Evolutionary conservation across 2,329 filamentous ascomycete species (phyloP).

Genomic region (Elsinoe batatas): DNA sequence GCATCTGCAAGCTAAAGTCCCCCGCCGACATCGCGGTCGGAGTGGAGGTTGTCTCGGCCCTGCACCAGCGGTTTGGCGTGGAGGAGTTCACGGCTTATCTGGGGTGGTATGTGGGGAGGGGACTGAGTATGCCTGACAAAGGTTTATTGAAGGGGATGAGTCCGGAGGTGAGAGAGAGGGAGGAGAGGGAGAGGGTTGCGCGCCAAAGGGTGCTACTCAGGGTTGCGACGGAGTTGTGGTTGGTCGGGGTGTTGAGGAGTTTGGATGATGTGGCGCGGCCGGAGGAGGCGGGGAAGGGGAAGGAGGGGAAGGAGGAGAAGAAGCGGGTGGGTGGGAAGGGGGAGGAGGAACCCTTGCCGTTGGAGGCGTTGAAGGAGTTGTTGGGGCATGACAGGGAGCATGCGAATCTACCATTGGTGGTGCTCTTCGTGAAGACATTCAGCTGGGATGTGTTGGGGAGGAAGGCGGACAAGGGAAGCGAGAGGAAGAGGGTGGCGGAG

Average conservation of each 20-base stretch:
- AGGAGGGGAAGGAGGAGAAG: conserved; percentile 49
- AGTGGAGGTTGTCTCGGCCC: conserved; percentile 85
- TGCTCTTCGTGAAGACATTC: conserved; percentile 92
- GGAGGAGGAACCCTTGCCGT: conserved; percentile 77
- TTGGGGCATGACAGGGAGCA: conserved; percentile 91
- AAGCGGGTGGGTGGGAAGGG: conserved; percentile 47
- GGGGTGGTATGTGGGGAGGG: conserved; percentile 85
- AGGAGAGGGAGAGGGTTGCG: conserved; percentile 85
- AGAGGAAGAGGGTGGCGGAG: conserved; percentile 74
- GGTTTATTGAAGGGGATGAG: conserved; percentile 66
- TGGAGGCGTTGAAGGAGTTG: conserved; percentile 96
- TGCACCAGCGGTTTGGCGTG: conserved; percentile 90
- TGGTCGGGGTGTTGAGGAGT: conserved; percentile 78
- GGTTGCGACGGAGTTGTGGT: conserved; percentile 91
- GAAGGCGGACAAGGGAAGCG: conserved; percentile 59
- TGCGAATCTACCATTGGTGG: conserved; percentile 77
- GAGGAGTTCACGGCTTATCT: conserved; percentile 83
- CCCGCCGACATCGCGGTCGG: conserved; percentile 86
- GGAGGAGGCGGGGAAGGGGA: conserved; percentile 53
- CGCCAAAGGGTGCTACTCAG: conserved; percentile 78
- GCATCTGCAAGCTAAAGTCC: conserved; percentile 81
- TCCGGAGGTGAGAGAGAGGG: conserved; percentile 77
- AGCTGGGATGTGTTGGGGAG: conserved; percentile 90
- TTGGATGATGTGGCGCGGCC: conserved; percentile 59
- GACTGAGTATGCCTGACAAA: conserved; percentile 84